phyloP scores from a whole-genome alignment of 1,284 basidiomycete genomes.

The Sparassis latifolia region DNA sequence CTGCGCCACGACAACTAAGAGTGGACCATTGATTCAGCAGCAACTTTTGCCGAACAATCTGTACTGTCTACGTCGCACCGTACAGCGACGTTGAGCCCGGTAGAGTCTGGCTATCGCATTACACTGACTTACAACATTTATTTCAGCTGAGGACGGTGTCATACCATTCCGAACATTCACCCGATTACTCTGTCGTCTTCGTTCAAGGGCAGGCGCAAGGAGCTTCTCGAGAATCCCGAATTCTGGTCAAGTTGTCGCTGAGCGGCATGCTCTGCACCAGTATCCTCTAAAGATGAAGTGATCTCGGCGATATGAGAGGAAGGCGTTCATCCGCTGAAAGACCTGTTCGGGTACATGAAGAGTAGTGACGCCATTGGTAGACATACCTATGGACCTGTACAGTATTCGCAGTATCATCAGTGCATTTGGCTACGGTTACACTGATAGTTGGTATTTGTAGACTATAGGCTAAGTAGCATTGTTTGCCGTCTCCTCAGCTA shows the following conservation, averaged over 20 bases:
- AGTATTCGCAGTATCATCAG: too few species aligned
- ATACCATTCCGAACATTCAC: background rate
- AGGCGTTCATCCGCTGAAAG: background rate
- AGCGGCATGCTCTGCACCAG: too few species aligned
- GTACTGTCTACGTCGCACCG: slow-evolving; percentile 31
- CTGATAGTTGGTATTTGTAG: too few species aligned
- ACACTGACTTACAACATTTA: slow-evolving; percentile 38
- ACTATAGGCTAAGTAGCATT: too few species aligned
- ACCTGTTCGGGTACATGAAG: background rate
- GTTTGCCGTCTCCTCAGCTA: too few species aligned
- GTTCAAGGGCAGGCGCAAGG: too few species aligned
- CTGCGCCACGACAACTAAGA: slow-evolving; percentile 25
- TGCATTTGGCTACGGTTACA: too few species aligned
- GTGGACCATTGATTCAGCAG: slow-evolving; percentile 26
- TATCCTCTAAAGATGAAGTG: background rate
- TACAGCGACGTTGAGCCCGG: slow-evolving; percentile 40
- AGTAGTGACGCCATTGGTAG: background rate
- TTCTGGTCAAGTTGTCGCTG: too few species aligned
- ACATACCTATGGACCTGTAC: too few species aligned
- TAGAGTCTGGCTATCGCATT: slow-evolving; percentile 32
- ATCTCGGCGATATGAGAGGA: background rate
- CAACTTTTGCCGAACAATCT: slow-evolving; percentile 11
- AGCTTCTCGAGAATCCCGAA: too few species aligned
- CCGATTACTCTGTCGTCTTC: too few species aligned
- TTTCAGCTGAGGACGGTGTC: slow-evolving; percentile 3